Base-by-base conservation (phyloP, 768 basidiomycete species). In the Russula foetens region DNA sequence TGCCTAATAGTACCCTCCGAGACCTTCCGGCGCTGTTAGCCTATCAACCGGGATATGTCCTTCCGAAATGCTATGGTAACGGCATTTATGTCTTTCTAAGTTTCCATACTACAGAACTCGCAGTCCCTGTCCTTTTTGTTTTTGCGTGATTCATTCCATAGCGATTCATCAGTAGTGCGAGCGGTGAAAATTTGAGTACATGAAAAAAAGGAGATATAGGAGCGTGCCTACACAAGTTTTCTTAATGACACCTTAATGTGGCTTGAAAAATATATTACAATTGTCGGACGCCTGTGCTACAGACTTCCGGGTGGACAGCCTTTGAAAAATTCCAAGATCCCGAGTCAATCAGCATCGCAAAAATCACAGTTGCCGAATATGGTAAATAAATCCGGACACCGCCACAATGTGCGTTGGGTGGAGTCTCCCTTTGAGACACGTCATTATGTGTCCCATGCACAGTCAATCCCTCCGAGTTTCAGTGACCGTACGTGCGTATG, bases 271-370 rank as follows among this genome's bases (percentile, higher is more conserved):
- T 45, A 46, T 4, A 41, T 17, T 17, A 28, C 21, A 33, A 29
- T 39, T 48, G 28, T 56, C 48, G 53, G 47, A 55, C 31, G 43
- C 19, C 24, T 43, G 31, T 46, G 47, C n/a, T 26, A 4, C 11
- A 43, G 1, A 55, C 24, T 21, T 31, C 60, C 60, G 60, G 60
- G 51, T 62, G 61, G 48, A 62, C 51, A 62, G 61, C 61, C 56
- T 9, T n/a, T 28, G 39, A 26, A 62, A 62, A 58, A 21, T 58
- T 62, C 19, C 7, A 9, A n/a, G 3, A n/a, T 19, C 31, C 60
- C 55, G 60, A 47, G 23, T 19, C 8, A 39, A 41, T 7, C 9
- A n/a, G 7, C 12, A 14, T 38, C 17, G 50, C n/a, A n/a, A n/a
- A 19, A 7, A 38, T 38, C 38, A 17, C 17, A 7, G 35, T 7